Conservation (phyloP, 768 basidiomycete species). For the Collybiopsis confluens region DNA sequence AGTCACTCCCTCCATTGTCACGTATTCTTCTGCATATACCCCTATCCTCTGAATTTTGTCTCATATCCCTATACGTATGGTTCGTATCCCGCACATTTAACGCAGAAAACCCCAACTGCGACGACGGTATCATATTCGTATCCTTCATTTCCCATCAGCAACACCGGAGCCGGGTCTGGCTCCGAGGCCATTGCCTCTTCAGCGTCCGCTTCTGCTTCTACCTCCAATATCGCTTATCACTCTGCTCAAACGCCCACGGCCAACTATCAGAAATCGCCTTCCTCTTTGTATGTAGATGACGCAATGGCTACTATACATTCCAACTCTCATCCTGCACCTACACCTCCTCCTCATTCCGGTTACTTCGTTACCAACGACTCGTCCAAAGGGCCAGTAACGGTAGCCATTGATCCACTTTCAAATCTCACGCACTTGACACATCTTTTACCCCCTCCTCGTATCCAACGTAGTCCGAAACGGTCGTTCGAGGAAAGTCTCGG, state of each 20-base stretch:
- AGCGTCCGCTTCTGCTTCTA: background rate
- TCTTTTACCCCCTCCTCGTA: slow-evolving; percentile 20
- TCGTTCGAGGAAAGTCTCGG: slow-evolving; percentile 47
- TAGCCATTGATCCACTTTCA: slow-evolving; percentile 9
- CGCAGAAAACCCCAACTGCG: background rate
- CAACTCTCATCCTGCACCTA: background rate
- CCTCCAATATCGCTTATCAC: slow-evolving; percentile 3
- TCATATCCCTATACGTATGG: slow-evolving; percentile 2
- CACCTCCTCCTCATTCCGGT: slow-evolving; percentile 2
- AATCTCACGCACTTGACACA: slow-evolving; percentile 15
- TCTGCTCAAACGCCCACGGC: slow-evolving; percentile 9
- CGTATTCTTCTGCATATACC: background rate
- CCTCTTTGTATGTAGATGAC: background rate
- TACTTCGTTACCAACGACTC: too few species aligned
- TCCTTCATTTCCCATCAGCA: slow-evolving; percentile 6
- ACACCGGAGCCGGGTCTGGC: background rate
- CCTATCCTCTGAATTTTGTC: background rate
- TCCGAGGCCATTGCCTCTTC: too few species aligned
- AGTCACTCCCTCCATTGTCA: too few species aligned
- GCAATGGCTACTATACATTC: background rate
- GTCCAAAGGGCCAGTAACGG: too few species aligned
- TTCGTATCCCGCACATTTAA: background rate
- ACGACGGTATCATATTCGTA: background rate
- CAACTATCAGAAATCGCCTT: background rate
- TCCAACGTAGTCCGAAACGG: slow-evolving; percentile 51